Evolutionary conservation across 306 rosid genomes (phyloP), one percentile per base, ranked within the genome.

Genomic region (Echinosophora koreensis): DNA sequence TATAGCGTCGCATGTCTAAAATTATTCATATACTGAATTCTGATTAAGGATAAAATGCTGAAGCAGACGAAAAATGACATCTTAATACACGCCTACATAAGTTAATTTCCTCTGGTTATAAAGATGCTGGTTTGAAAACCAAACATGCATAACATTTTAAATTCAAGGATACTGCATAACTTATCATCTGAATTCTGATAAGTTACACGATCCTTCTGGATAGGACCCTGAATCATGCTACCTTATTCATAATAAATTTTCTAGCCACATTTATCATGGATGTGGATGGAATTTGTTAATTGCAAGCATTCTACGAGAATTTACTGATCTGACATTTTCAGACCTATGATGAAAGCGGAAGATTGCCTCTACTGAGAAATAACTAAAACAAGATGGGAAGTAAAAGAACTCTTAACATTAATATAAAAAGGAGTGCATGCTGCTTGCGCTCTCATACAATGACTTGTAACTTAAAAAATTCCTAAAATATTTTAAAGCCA

Each of bases 61-160:
- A 60, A 70, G 38, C 59, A 61, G 44, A 67, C 50, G 35, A 69
- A 69, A 69, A 46, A 58, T 78, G 60, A 3, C 60, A 64, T 55
- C 50, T 82, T 58, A 8, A 57, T 11, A 57, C n/a, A 64, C 46
- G 27, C 6, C 28, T 42, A 44, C 17, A 52, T 9, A 18, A 73
- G 61, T 52, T 18, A 66, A 66, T 4, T 71, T 35, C 41, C 52
- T 82, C 32, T 4, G 2, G 47, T 44, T 30, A 37, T 18, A 64
- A 64, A 50, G 50, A 60, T 41, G 66, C 16, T 9, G 39, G 50
- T 52, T 57, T 50, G 34, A 46, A 65, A 73, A 78, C 41, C 22
- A 77, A 77, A 66, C 42, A 46, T 4, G 57, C 37, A 37, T 12
- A 42, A 52, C 12, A 72, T 57, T 56, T 22, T 52, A 64, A 56